A percentile compares a stretch with the other conserved stretches of the same genome.
These are phyloP conservation scores for Fusarium sp. DNA, from an alignment of 2,329 filamentous ascomycete genomes.

Conservation along the genomic window DNA sequence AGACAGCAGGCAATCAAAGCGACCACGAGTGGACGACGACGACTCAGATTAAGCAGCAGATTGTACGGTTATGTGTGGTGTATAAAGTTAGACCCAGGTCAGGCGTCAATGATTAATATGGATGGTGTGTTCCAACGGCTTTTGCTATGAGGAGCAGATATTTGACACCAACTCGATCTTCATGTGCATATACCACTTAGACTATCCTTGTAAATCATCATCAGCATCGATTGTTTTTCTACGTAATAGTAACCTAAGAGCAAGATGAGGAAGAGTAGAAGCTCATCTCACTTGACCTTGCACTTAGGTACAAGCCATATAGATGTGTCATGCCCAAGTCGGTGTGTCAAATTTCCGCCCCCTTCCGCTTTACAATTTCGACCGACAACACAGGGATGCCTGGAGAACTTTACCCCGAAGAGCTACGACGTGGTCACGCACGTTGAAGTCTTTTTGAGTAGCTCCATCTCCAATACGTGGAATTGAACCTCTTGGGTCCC, in stretches of 20 bases:
- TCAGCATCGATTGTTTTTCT: neutral
- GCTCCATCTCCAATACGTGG: conserved; percentile 14
- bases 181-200: neutral
- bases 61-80: conserved; percentile 17
- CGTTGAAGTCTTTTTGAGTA: conserved; percentile 4
- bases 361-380: conserved; percentile 15
- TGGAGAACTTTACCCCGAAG: neutral
- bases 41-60: conserved; percentile 42
- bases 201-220: neutral
- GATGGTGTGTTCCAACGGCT: neutral
- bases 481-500: neutral
- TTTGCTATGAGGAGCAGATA: neutral
- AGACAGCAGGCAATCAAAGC: conserved; percentile 73
- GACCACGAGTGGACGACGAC: conserved; percentile 80
- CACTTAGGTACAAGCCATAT: neutral
- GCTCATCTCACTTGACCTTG: neutral
- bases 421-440: conserved; percentile 1
- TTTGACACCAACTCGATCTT: neutral
- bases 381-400: conserved; percentile 4
- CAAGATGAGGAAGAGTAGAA: neutral
- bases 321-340: neutral
- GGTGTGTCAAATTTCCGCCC: neutral
- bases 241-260: neutral
- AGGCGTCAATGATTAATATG: conserved; percentile 35
- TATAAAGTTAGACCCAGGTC: conserved; percentile 41